These are phyloP conservation scores for Mortierella alpina DNA, from an alignment of 192 early-diverging fungal genomes.

Conservation along the genomic window DNA sequence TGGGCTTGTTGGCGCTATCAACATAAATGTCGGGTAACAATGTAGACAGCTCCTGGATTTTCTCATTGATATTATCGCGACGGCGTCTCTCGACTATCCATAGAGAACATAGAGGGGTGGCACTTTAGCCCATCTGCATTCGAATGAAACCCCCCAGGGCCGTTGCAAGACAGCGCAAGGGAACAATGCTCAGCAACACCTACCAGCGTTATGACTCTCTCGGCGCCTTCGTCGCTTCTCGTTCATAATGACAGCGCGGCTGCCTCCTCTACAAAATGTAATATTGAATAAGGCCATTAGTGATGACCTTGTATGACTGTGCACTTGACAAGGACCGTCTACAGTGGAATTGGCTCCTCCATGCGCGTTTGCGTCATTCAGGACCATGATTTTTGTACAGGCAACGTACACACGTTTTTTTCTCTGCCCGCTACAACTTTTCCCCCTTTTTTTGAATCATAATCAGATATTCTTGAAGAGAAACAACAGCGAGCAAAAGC, in stretches of 20 bases:
- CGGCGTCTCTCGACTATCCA: conserved; percentile 88
- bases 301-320: not conserved
- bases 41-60: conserved; percentile 90
- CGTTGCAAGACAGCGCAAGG: not conserved
- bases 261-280: conserved; percentile 17
- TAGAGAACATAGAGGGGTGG: not conserved
- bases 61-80: conserved; percentile 98
- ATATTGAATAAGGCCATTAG: not conserved
- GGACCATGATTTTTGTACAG: not conserved
- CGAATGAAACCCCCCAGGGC: not conserved
- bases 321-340: not conserved
- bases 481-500: not conserved
- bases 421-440: conserved; percentile 5
- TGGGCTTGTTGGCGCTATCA: conserved; percentile 88
- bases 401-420: not conserved
- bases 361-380: conserved; percentile 32
- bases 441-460: conserved; percentile 8
- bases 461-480: not conserved
- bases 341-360: not conserved
- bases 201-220: conserved; percentile 94
- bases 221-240: conserved; percentile 94
- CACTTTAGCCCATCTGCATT: not conserved
- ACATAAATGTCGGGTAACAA: conserved; percentile 85
- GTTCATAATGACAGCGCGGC: conserved; percentile 39
- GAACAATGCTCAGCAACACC: not conserved